Evolutionary conservation across 2,329 filamentous ascomycete species (phyloP).

Genomic region (Trichoderma breve): DNA sequence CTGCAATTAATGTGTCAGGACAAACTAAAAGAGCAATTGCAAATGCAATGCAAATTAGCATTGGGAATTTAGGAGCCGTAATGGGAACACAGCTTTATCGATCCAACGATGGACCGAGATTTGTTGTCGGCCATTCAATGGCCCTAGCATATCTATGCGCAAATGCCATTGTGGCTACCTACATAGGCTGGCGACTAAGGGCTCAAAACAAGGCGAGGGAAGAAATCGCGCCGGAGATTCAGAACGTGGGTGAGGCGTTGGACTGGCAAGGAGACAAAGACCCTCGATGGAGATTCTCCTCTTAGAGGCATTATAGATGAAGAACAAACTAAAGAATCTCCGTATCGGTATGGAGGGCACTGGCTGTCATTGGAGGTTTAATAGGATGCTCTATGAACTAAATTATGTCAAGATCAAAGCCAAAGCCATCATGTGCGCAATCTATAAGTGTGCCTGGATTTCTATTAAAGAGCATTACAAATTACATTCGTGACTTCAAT

Average conservation of each 20-base stretch:
- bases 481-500: background rate
- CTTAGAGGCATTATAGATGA: conserved; percentile 32
- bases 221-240: conserved; percentile 40
- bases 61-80: conserved; percentile 67
- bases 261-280: conserved; percentile 64
- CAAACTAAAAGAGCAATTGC: conserved; percentile 68
- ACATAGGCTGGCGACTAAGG: conserved; percentile 52
- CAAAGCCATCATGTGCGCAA: background rate
- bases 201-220: conserved; percentile 57
- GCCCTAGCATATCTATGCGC: conserved; percentile 62
- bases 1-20: conserved; percentile 68
- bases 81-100: conserved; percentile 70
- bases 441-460: background rate
- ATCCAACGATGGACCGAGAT: conserved; percentile 58
- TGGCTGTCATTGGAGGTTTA: background rate
- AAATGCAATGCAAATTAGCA: conserved; percentile 65
- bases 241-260: conserved; percentile 46
- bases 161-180: conserved; percentile 32
- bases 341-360: background rate
- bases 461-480: background rate
- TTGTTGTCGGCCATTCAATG: conserved; percentile 64
- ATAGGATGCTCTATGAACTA: background rate
- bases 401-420: background rate
- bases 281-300: conserved; percentile 64
- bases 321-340: background rate